phyloP scores from a whole-genome alignment of 2,329 filamentous ascomycete species.

The Ceratocystis eucalypticola region DNA sequence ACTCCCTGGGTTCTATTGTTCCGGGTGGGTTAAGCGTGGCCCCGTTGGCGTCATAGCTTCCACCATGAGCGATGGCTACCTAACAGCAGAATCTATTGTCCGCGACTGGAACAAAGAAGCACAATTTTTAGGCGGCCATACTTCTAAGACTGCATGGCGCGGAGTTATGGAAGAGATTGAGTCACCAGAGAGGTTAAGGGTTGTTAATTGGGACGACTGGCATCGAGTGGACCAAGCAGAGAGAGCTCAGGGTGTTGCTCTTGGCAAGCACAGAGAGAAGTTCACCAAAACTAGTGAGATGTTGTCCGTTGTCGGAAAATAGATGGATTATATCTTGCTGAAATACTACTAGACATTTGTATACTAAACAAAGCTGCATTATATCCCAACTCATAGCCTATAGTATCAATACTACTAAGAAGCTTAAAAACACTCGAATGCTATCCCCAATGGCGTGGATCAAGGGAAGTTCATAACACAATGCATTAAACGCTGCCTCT shows the following conservation, averaged over 20 bases:
- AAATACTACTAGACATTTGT: conserved; percentile 3
- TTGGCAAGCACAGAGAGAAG: conserved; percentile 68
- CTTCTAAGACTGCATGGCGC: conserved; percentile 52
- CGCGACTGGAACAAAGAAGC: conserved; percentile 52
- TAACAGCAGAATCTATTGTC: conserved; percentile 69
- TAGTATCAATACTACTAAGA: neutral
- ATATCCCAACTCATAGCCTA: neutral
- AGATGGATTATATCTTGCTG: neutral
- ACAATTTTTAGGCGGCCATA: conserved; percentile 28
- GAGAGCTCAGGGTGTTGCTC: conserved; percentile 46
- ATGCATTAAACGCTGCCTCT: conserved; percentile 3
- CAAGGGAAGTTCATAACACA: neutral
- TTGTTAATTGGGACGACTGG: conserved; percentile 76
- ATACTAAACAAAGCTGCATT: neutral
- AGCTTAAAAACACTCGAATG: conserved; percentile 22
- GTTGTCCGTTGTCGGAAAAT: conserved; percentile 32
- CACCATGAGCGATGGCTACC: conserved; percentile 90
- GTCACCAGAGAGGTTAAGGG: conserved; percentile 24
- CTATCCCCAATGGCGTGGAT: conserved; percentile 19
- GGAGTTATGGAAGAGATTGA: conserved; percentile 47
- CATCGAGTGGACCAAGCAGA: conserved; percentile 67
- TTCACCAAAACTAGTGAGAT: conserved; percentile 45
- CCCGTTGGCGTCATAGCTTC: conserved; percentile 92
- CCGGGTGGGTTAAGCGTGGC: conserved; percentile 91
- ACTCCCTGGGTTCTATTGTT: conserved; percentile 68